A percentile compares a stretch with the other conserved stretches of the same genome.
Evolutionary conservation across 208 protist genomes (phyloP).

Genomic region (Histomonas meleagridis): DNA sequence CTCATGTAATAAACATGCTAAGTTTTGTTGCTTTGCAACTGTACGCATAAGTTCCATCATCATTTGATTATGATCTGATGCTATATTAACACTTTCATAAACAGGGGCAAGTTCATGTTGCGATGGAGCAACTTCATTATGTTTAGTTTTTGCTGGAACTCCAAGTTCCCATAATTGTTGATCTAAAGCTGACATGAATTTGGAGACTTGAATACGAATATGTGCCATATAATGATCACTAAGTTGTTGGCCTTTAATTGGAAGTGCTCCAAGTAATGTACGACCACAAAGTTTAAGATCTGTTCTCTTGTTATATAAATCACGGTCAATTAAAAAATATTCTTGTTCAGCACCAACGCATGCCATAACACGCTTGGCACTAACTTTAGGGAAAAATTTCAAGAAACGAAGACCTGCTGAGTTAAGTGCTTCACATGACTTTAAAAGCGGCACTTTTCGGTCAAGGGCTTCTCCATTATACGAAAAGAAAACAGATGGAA

Average conservation of each 20-base stretch:
- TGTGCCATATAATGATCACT: slow-evolving; percentile 64
- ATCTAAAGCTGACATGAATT: slow-evolving; percentile 52
- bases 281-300: slow-evolving; percentile 58
- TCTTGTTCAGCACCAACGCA: slow-evolving; percentile 61
- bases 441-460: slow-evolving; percentile 65
- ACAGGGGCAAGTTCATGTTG: slow-evolving; percentile 70
- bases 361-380: background rate
- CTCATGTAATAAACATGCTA: slow-evolving; percentile 64
- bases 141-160: slow-evolving; percentile 61
- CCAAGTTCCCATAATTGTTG: slow-evolving; percentile 59
- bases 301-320: slow-evolving; percentile 50
- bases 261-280: slow-evolving; percentile 56
- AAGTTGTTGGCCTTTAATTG: slow-evolving; percentile 59
- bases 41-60: slow-evolving; percentile 53
- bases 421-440: slow-evolving; percentile 49
- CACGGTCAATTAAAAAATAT: slow-evolving; percentile 65
- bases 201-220: slow-evolving; percentile 44
- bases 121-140: slow-evolving; percentile 65
- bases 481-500: slow-evolving; percentile 62
- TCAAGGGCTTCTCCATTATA: slow-evolving; percentile 64
- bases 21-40: slow-evolving; percentile 53
- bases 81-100: slow-evolving; percentile 53
- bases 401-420: slow-evolving; percentile 44
- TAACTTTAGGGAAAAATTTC: slow-evolving; percentile 9
- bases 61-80: slow-evolving; percentile 57